Base-by-base conservation (phyloP, 169 alveolate genomes). In the Amoebophrya sp. region DNA sequence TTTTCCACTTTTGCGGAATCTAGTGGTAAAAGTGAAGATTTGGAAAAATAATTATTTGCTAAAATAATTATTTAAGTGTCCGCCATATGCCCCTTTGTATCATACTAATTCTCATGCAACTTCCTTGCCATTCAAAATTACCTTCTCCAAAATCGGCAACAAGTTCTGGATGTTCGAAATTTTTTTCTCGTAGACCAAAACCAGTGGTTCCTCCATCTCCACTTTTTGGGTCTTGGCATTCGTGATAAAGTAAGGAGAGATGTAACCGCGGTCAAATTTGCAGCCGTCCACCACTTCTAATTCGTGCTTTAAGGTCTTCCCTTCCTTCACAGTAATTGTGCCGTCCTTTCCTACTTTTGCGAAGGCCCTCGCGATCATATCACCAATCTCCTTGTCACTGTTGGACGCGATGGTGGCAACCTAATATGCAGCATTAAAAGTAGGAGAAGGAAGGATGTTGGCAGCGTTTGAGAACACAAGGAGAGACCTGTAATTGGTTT, bases 341-440 rank as follows among this genome's bases (percentile, higher is more conserved):
- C 99, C 99, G 92, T 97, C 98, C 93, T 96, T 97, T 77, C 99
- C 99, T 18, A 97, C 99, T 93, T 97, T 98, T 92, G 98, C 98
- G 97, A 98, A 97, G 29, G 99, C 98, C 92, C 96, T 97, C 33
- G 99, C 98, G 90, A 98, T 98, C 92, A 98, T 94, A 39, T 95
- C 95, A 54, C 99, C 99, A 89, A 98, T 97, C 76, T 95, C 96
- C 65, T 95, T 93, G 95, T 98, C 99, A 33, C 99, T 99, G 90
- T 98, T 98, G 24, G 99, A 99, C 65, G 99, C 97, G 47, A 98
- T 98, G 92, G 99, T 98, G 47, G 99, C 99, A 40, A 98, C 99
- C 93, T 97, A 96, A 40, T 95, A 0, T n/a, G 78, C 0, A 2
- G 41, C 18, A 26, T 33, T 0, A 0, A 47, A 78, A 0, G 24